Evolutionary conservation across 352 stramenopile genomes (phyloP).

Genomic region (Pythium phragmiticola): DNA sequence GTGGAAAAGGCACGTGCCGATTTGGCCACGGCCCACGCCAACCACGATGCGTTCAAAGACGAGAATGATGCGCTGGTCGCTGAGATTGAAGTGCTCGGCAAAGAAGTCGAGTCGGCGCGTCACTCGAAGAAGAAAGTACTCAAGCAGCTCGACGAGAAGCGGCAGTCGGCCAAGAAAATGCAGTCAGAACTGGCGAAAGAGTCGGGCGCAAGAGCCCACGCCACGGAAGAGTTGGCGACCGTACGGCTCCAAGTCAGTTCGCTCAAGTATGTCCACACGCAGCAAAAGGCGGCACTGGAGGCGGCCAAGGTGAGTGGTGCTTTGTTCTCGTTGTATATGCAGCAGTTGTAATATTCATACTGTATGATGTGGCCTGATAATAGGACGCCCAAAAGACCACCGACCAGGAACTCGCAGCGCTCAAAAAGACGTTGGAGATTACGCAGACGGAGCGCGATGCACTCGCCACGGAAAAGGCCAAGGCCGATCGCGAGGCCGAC

Average conservation of each 20-base stretch:
- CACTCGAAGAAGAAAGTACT: constrained; percentile 72
- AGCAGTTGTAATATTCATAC: background rate
- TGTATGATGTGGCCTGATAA: background rate
- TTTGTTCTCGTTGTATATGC: background rate
- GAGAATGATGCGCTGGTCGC: constrained; percentile 73
- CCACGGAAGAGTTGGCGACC: constrained; percentile 74
- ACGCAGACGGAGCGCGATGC: constrained; percentile 55
- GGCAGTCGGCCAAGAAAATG: constrained; percentile 73
- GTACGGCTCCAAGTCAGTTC: constrained; percentile 71
- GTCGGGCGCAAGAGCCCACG: constrained; percentile 64
- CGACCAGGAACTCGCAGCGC: constrained; percentile 58
- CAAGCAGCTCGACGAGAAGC: constrained; percentile 78
- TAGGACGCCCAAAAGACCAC: constrained; percentile 57
- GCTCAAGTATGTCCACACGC: constrained; percentile 69
- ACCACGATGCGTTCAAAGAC: constrained; percentile 54
- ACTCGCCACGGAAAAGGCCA: constrained; percentile 53
- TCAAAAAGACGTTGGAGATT: constrained; percentile 63
- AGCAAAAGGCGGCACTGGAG: constrained; percentile 72
- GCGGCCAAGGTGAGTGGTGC: constrained; percentile 46
- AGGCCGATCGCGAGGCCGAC: constrained; percentile 54
- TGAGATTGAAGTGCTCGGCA: constrained; percentile 69
- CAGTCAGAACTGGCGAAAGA: constrained; percentile 63
- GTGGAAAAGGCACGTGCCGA: constrained; percentile 38
- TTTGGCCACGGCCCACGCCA: constrained; percentile 49
- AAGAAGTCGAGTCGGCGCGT: constrained; percentile 58